A percentile compares a stretch with the other conserved stretches of the same genome.
Conservation (phyloP, 2,329 filamentous ascomycete genomes). For the Stenocarpella maydis region DNA sequence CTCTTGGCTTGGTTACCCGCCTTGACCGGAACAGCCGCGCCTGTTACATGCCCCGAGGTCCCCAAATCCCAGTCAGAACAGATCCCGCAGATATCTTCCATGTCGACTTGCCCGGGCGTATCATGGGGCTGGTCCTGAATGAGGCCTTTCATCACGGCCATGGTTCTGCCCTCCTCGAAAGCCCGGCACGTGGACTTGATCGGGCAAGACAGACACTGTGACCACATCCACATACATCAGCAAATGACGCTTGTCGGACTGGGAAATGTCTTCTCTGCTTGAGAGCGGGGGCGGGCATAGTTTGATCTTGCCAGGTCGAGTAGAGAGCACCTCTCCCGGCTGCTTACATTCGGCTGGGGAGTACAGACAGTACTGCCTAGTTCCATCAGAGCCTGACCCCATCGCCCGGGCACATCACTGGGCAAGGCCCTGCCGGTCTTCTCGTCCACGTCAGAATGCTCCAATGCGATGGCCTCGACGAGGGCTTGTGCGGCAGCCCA, state of each 20-base stretch:
- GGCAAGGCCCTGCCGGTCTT: constrained; percentile 36
- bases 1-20: constrained; percentile 24
- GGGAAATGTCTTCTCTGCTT: no score
- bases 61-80: constrained; percentile 46
- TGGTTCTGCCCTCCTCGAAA: constrained; percentile 55
- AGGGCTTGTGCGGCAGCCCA: constrained; percentile 67
- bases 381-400: constrained; percentile 73
- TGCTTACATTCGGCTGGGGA: constrained; percentile 58
- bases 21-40: constrained; percentile 36
- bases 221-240: background rate
- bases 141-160: constrained; percentile 39
- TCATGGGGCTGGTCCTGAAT: background rate
- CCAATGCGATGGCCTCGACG: constrained; percentile 58
- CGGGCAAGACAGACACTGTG: constrained; percentile 57
- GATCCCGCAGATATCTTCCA: constrained; percentile 59
- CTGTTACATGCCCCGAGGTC: constrained; percentile 50
- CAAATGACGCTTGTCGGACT: background rate
- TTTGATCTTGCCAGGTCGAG: no score
- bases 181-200: constrained; percentile 60
- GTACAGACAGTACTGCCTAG: constrained; percentile 69
- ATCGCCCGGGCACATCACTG: constrained; percentile 64
- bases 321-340: background rate
- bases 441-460: constrained; percentile 39
- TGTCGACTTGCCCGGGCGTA: constrained; percentile 46
- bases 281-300: no score